Evolutionary conservation across 345 rosid genomes (phyloP), one percentile per base, ranked within the genome.

Genomic region (Sonneratia caseolaris): DNA sequence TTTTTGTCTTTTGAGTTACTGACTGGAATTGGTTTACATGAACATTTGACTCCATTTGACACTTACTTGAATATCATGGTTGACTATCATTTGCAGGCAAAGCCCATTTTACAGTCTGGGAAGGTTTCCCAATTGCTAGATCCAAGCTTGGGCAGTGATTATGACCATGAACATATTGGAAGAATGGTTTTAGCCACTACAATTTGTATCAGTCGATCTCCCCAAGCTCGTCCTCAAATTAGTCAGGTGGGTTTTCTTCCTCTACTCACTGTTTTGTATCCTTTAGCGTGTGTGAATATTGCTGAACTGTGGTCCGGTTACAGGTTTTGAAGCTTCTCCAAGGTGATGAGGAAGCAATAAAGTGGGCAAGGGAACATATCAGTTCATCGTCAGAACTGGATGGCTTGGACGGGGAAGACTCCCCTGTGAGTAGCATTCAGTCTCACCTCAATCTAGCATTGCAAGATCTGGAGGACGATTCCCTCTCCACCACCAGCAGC

Each of bases 401-500:
- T 61, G 37, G 22, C 1, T 66, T 47, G 68, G 92, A 88, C 0
- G 92, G 75, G 45, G 85, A 83, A 69, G 69, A 82, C 22, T 78
- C 79, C 72, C 86, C 94, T 19, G 78, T 79, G 9, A 83, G 83
- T 68, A 86, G 90, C 37, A 86, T 96, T 36, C 86, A 89, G 70
- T 88, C 92, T 45, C 97, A 92, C 82, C 91, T 92, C 56, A 92
- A 88, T 80, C 86, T 91, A 43, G 97, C 96, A 16, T 75, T 96
- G 48, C 84, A 87, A 57, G 98, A 88, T 77, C 55, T 89, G 80
- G 97, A 88, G 42, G 96, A 88, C 49, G 94, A 92, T 75, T 82
- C 86, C 35, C 69, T 81, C 69, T 89, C 94, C 3, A 70, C 94
- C 3, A 70, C 72, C 47, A 88, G 90, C 75, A 86, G 90, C 79